These are phyloP conservation scores for Chrysopogon serrulatus DNA, from an alignment of 176 grass and related monocot species.

Conservation along the genomic window DNA sequence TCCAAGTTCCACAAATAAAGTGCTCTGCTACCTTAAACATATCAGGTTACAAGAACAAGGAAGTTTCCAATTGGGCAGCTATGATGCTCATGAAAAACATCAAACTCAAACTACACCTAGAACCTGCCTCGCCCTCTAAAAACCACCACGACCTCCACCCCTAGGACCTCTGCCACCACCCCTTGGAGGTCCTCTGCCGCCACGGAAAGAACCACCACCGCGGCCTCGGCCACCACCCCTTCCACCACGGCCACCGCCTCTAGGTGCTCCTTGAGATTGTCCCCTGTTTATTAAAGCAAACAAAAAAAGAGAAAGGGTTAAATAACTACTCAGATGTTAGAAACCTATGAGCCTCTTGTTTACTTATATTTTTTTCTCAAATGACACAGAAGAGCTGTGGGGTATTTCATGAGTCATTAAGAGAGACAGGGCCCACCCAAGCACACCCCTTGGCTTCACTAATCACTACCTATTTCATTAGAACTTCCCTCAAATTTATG, in stretches of 20 bases:
- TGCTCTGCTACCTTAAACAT: slow-evolving; percentile 14
- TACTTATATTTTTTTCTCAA: not conserved
- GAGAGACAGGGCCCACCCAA: not conserved
- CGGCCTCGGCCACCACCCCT: slow-evolving; percentile 31
- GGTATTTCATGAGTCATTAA: too few relatives aligned
- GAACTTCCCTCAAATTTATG: not conserved
- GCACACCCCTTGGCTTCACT: not conserved
- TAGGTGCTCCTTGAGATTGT: slow-evolving; percentile 33
- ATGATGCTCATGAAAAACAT: slow-evolving; percentile 24
- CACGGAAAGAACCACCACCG: slow-evolving; percentile 67
- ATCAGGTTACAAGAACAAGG: slow-evolving; percentile 38
- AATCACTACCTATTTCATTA: not conserved
- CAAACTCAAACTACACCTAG: slow-evolving; percentile 36
- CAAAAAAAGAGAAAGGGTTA: not conserved
- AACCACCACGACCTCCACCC: slow-evolving; percentile 72
- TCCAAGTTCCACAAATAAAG: slow-evolving; percentile 11
- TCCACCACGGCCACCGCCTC: slow-evolving; percentile 70
- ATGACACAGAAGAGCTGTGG: not conserved
- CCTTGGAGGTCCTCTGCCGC: slow-evolving; percentile 75
- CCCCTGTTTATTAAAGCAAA: slow-evolving; percentile 60
- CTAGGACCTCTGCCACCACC: slow-evolving; percentile 67
- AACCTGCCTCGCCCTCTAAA: slow-evolving; percentile 92
- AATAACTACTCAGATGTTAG: not conserved
- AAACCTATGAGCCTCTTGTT: not conserved
- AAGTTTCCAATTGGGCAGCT: slow-evolving; percentile 9